Evolutionary conservation across 169 alveolate genomes (phyloP).

Genomic region (Eimeria tenella): DNA sequence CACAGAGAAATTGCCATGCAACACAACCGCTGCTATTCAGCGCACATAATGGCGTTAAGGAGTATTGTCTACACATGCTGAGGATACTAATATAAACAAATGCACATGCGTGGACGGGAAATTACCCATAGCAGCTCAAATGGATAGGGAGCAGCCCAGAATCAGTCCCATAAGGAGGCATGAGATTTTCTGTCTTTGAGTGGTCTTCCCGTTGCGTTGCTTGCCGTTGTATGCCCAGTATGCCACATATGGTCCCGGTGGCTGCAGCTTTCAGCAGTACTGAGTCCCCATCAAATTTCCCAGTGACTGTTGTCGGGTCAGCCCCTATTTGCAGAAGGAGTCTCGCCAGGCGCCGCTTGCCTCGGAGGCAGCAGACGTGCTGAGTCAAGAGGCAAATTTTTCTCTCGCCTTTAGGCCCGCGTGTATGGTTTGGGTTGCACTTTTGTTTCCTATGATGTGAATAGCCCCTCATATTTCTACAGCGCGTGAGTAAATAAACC

Average conservation of each 20-base stretch:
- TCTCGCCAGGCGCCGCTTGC: conserved; percentile 41
- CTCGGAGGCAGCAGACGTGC: conserved; percentile 47
- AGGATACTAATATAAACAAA: no score
- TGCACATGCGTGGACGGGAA: no score
- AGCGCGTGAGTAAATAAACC: background rate
- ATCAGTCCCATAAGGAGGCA: background rate
- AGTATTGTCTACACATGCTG: background rate
- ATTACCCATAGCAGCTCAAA: conserved; percentile 59
- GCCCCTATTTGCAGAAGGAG: conserved; percentile 58
- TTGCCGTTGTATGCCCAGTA: conserved; percentile 35
- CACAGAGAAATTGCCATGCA: no score
- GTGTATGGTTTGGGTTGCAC: no score
- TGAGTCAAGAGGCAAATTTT: background rate
- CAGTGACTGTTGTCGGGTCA: background rate
- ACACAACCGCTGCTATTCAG: background rate
- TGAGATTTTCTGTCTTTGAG: background rate
- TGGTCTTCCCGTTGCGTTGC: background rate
- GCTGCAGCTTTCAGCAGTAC: conserved; percentile 40
- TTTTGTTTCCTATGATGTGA: no score
- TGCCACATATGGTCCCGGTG: conserved; percentile 53
- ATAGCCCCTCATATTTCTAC: no score
- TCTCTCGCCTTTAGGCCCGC: no score
- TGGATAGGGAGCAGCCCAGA: conserved; percentile 28
- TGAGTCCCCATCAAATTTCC: conserved; percentile 15
- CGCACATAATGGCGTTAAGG: background rate